Base-by-base conservation (phyloP, 2,329 filamentous ascomycete genomes). In the Trichoderma sp. region DNA sequence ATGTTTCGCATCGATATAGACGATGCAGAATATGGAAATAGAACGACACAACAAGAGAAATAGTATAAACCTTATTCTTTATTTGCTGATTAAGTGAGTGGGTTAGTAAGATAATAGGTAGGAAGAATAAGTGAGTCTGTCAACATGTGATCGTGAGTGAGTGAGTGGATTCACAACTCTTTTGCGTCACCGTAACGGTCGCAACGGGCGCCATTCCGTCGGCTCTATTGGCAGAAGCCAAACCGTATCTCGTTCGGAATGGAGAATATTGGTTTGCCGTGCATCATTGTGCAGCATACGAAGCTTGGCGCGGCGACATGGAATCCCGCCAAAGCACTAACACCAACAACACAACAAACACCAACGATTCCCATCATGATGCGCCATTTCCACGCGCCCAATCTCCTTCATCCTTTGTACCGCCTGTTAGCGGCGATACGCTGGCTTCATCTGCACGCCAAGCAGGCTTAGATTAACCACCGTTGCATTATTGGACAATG, bases 381-480 rank as follows among this genome's bases (percentile, higher is more conserved):
- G 50, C 64, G 32, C 23, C 30, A 39, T 55, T 36, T 66, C 63
- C n/a, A 20, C 64, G 3, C 23, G 6, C 2, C 32, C 17, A 58
- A 20, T 2, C 4, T 0, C n/a, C 3, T 6, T 28, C 34, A 20
- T 30, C 12, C 57, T 32, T 34, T 30, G 66, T 69, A 69, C 39
- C 66, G 28, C 47, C 15, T 62, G 66, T 62, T 69, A 69, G 66
- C 39, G 47, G 43, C 43, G 23, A 50, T 61, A 43, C 20, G 36
- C 39, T 68, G 53, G 17, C 23, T 8, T 39, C 13, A 23, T 26
- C 34, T 68, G 65, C 66, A 62, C 26, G 66, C 66, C 66, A 69
- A 69, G 66, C 39, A 36, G 66, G 57, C 55, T 59, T 61, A 53
- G 66, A 69, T 69, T 69, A 58, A 17, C 39, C 39, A 69, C 26